Conservation (phyloP, 2,329 filamentous ascomycete species). For the Paramyrothecium roridum region DNA sequence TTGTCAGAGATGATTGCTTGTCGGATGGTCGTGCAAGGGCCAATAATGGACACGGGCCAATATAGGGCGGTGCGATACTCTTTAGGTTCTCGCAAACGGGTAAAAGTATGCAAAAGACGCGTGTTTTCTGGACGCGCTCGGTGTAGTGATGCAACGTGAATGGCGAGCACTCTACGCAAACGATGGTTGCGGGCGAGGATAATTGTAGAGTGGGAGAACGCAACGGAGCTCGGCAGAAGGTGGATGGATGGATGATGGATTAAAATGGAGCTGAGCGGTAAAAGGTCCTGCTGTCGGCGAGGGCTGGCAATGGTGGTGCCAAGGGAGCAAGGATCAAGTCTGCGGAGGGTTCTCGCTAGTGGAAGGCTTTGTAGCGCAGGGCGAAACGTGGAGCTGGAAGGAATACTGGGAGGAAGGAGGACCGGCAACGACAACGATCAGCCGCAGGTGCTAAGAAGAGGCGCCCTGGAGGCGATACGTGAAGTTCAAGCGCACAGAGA, state of each 20-base stretch:
- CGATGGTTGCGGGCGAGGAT: too few relatives aligned
- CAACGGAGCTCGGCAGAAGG: background rate
- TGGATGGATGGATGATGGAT: background rate
- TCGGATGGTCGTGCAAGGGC: background rate
- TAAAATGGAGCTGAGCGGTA: background rate
- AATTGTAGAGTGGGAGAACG: background rate
- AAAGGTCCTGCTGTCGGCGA: background rate
- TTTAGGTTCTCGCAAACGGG: too few relatives aligned
- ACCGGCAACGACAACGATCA: too few relatives aligned
- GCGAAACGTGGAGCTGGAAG: too few relatives aligned
- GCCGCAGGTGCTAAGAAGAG: too few relatives aligned
- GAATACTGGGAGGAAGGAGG: too few relatives aligned
- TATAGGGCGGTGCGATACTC: too few relatives aligned
- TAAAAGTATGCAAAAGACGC: too few relatives aligned
- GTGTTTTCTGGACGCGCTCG: too few relatives aligned
- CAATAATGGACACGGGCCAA: too few relatives aligned
- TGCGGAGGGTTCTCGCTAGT: conserved; percentile 3
- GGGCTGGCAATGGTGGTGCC: conserved; percentile 1
- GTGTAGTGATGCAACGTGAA: too few relatives aligned
- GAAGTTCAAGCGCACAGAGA: background rate
- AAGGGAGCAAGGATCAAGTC: conserved; percentile 11
- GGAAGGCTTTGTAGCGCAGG: background rate
- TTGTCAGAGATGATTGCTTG: background rate
- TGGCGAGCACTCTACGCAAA: too few relatives aligned
- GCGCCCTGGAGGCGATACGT: background rate